Evolutionary conservation across 176 grass and related monocot genomes (phyloP).

Genomic region (Neostapfia colusana): DNA sequence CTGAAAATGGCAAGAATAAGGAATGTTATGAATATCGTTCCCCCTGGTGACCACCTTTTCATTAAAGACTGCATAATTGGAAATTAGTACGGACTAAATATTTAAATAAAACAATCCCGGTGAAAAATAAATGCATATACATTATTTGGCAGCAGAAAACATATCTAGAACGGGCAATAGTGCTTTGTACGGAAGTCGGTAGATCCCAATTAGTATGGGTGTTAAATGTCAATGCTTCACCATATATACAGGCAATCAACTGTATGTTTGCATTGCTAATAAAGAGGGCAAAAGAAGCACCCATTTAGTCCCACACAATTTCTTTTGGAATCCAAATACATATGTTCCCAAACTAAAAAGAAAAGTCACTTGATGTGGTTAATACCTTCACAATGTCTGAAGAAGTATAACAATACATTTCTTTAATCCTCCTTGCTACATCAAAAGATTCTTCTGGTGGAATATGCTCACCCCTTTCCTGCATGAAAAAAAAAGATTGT

Average conservation of each 20-base stretch:
- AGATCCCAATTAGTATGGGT: not conserved
- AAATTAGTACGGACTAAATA: not conserved
- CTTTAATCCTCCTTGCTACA: constrained; percentile 84
- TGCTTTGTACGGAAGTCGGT: not conserved
- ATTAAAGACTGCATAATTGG: not conserved
- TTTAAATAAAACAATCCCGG: constrained; percentile 4
- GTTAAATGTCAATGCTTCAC: not conserved
- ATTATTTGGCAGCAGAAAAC: not conserved
- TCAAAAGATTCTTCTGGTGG: constrained; percentile 95
- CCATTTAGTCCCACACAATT: not conserved
- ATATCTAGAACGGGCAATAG: not conserved
- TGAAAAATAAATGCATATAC: not conserved
- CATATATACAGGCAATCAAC: not conserved
- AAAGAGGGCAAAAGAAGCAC: not conserved
- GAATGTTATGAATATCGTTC: not conserved
- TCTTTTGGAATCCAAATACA: not conserved
- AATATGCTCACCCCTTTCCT: constrained; percentile 99
- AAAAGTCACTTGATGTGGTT: not conserved
- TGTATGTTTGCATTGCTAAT: not conserved
- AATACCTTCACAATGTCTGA: constrained; percentile 99
- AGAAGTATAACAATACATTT: constrained; percentile 93
- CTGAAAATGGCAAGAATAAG: constrained; percentile 46
- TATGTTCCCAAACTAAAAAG: not conserved
- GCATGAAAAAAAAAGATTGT: constrained; percentile 33
- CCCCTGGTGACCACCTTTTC: not conserved